phyloP scores from a whole-genome alignment of 2,329 filamentous ascomycete genomes.

The Ascomycota sp. region DNA sequence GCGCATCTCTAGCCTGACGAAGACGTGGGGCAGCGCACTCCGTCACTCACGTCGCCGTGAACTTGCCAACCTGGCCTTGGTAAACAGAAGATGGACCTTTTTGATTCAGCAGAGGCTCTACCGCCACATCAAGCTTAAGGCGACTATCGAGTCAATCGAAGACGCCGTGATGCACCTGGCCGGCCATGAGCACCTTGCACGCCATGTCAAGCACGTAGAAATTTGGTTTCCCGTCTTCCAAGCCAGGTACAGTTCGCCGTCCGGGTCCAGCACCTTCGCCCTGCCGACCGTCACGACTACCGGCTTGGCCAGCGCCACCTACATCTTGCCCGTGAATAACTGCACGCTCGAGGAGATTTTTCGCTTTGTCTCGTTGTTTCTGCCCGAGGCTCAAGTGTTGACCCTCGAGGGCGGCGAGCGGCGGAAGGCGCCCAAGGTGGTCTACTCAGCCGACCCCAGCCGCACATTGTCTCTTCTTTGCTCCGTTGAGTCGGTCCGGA shows the following conservation, averaged over 20 bases:
- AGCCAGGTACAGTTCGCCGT: conserved; percentile 24
- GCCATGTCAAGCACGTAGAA: conserved; percentile 49
- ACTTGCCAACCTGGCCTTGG: conserved; percentile 41
- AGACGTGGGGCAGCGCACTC: conserved; percentile 40
- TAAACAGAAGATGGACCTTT: conserved; percentile 38
- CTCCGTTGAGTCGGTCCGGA: conserved; percentile 32
- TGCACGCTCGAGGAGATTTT: conserved; percentile 50
- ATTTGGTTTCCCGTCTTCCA: conserved; percentile 59
- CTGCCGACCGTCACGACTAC: conserved; percentile 31
- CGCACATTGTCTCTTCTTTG: conserved; percentile 12
- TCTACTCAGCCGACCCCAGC: conserved; percentile 10
- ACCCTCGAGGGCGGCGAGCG: conserved; percentile 58
- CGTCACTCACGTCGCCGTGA: conserved; percentile 45
- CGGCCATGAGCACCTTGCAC: conserved; percentile 31
- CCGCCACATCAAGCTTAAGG: conserved; percentile 54
- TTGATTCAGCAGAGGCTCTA: conserved; percentile 52
- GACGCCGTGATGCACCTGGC: conserved; percentile 39
- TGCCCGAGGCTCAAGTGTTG: conserved; percentile 39
- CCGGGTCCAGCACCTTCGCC: conserved; percentile 19
- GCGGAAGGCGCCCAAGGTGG: conserved; percentile 48
- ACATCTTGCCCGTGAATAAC: conserved; percentile 39
- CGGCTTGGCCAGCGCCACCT: conserved; percentile 32
- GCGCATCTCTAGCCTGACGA: conserved; percentile 27
- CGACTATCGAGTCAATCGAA: conserved; percentile 37
- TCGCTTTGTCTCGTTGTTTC: conserved; percentile 32